These are phyloP conservation scores for Sonneratia caseolaris DNA, from an alignment of 345 rosid species.

Conservation along the genomic window DNA sequence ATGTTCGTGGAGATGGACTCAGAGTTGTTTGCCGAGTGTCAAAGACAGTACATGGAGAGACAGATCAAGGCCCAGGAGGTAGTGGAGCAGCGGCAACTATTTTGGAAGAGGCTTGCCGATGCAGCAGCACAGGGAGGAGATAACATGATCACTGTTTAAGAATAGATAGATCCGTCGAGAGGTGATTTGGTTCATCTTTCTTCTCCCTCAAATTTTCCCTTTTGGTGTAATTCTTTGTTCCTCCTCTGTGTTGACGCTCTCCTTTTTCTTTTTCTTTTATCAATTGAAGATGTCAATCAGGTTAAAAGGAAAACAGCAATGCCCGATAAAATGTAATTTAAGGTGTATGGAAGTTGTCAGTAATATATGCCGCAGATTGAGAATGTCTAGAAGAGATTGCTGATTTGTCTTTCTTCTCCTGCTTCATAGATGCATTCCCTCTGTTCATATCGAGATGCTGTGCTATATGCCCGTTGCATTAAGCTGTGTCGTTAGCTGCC, in stretches of 20 bases:
- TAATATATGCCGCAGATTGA: slow-evolving; percentile 9
- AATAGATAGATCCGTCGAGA: background rate
- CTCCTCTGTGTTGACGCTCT: background rate
- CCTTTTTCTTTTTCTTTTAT: background rate
- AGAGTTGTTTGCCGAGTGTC: slow-evolving; percentile 38
- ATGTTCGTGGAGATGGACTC: slow-evolving; percentile 44
- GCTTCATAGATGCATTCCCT: no score
- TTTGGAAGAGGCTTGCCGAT: slow-evolving; percentile 38
- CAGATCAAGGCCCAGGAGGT: slow-evolving; percentile 27
- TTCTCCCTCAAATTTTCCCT: background rate
- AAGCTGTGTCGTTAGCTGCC: background rate
- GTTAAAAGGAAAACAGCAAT: background rate
- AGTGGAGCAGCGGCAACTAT: slow-evolving; percentile 31
- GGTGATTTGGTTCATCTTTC: background rate
- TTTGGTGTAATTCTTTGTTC: slow-evolving; percentile 8
- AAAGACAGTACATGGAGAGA: slow-evolving; percentile 26
- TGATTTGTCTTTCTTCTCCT: background rate
- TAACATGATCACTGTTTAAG: slow-evolving; percentile 24
- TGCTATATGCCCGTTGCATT: background rate
- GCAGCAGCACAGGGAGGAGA: slow-evolving; percentile 26
- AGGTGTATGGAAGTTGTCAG: slow-evolving; percentile 2
- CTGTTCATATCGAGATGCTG: background rate
- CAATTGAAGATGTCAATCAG: slow-evolving; percentile 1
- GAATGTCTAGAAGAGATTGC: background rate
- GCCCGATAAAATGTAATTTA: slow-evolving; percentile 1